Conservation (phyloP, 2,329 filamentous ascomycete species). For the Leptosphaerulina australis region DNA sequence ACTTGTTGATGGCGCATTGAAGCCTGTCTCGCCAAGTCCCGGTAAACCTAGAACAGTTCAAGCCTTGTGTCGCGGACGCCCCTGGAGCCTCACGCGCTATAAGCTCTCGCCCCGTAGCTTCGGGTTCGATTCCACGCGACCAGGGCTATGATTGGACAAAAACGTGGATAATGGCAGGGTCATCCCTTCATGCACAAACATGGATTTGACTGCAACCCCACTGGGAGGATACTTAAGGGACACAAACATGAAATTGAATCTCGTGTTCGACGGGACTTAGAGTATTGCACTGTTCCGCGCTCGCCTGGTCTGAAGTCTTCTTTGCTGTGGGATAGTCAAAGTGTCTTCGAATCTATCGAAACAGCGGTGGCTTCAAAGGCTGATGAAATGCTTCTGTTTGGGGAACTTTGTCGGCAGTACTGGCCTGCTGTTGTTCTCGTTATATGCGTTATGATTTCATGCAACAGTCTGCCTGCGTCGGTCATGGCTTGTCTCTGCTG, state of each 20-base stretch:
- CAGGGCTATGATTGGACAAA: slow-evolving; percentile 16
- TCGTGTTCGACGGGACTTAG: slow-evolving; percentile 9
- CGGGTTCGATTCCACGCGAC: slow-evolving; percentile 24
- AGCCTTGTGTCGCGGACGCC: slow-evolving; percentile 18
- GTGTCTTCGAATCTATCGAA: slow-evolving; percentile 14
- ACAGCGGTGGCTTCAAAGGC: slow-evolving; percentile 26
- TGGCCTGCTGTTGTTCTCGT: slow-evolving; percentile 13
- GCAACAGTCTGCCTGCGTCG: slow-evolving; percentile 7
- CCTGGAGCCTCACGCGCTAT: slow-evolving; percentile 20
- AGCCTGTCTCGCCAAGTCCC: slow-evolving; percentile 22
- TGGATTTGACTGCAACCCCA: slow-evolving; percentile 10
- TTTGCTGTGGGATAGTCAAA: slow-evolving; percentile 1
- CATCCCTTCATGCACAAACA: slow-evolving; percentile 25
- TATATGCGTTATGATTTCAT: slow-evolving; percentile 6
- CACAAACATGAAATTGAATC: slow-evolving; percentile 8
- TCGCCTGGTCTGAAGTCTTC: neutral
- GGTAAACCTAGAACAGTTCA: slow-evolving; percentile 17
- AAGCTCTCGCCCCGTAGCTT: slow-evolving; percentile 21
- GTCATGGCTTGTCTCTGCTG: slow-evolving; percentile 14
- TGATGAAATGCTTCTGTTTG: slow-evolving; percentile 2
- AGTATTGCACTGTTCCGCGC: slow-evolving; percentile 1
- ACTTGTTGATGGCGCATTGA: slow-evolving; percentile 25
- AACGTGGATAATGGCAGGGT: slow-evolving; percentile 11
- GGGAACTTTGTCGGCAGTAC: slow-evolving; percentile 3
- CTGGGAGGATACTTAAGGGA: slow-evolving; percentile 10